Percentiles rank a stretch among this genome's conserved stretches.
Conservation (phyloP, 2,329 filamentous ascomycete species). For the Aspergillus sp. region DNA sequence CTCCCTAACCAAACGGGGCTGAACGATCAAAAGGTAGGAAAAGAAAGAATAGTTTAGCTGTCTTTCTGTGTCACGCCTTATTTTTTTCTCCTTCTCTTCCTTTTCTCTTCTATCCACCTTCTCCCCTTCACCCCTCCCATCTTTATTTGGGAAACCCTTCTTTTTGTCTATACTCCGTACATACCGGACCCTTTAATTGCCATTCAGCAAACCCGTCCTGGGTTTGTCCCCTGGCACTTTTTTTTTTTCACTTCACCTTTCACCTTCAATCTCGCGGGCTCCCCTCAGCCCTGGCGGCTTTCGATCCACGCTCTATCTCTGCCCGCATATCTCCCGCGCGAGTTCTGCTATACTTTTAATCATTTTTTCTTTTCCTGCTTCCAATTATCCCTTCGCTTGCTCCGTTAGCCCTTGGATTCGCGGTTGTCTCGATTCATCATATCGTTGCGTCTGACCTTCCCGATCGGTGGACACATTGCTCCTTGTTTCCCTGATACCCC, state of each 20-base stretch:
- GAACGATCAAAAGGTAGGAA: too few relatives aligned
- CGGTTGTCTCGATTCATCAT: background rate
- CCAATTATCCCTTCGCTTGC: background rate
- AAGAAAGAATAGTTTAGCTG: background rate
- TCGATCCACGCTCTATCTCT: background rate
- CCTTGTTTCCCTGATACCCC: conserved; percentile 18
- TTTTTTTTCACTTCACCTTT: background rate
- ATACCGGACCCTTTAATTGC: conserved; percentile 1
- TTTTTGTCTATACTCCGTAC: background rate
- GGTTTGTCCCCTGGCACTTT: background rate
- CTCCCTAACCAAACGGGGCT: too few relatives aligned
- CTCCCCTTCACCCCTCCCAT: conserved; percentile 4
- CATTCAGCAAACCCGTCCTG: background rate
- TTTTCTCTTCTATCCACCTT: conserved; percentile 1
- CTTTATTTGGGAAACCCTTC: conserved; percentile 8
- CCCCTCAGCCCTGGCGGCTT: too few relatives aligned
- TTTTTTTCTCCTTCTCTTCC: conserved; percentile 1
- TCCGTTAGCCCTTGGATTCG: background rate
- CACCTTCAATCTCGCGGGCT: background rate
- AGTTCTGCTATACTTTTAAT: background rate
- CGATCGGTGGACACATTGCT: conserved; percentile 6
- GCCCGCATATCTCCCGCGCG: background rate
- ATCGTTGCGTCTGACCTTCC: conserved; percentile 5
- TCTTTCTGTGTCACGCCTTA: background rate
- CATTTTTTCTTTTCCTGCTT: conserved; percentile 1